Conservation (phyloP, 768 basidiomycete genomes). For the Kwoniella pini region DNA sequence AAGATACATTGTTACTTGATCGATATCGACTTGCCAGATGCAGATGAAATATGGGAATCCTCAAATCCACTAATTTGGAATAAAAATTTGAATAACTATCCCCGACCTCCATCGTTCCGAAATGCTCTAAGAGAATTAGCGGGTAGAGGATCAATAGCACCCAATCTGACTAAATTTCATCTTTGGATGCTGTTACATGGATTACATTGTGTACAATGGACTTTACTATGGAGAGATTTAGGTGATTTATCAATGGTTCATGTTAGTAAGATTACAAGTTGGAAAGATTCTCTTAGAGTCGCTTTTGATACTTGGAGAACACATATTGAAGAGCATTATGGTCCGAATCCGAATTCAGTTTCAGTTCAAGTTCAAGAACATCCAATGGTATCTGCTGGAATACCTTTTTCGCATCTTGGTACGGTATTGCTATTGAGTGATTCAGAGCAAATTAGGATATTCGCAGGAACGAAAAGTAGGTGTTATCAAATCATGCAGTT, state of each 20-base stretch:
- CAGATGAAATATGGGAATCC: constrained; percentile 13
- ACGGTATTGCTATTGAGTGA: constrained; percentile 22
- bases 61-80: constrained; percentile 10
- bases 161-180: constrained; percentile 5
- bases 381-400: constrained; percentile 18
- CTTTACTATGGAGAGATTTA: constrained; percentile 28
- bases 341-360: neutral
- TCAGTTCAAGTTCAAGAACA: neutral
- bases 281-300: constrained; percentile 22
- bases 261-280: constrained; percentile 19
- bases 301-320: constrained; percentile 20
- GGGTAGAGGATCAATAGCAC: constrained; percentile 17
- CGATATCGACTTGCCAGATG: constrained; percentile 13
- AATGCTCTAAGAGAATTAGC: constrained; percentile 20
- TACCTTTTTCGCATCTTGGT: constrained; percentile 27
- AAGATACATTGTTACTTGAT: constrained; percentile 23
- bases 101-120: constrained; percentile 17
- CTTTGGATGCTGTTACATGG: constrained; percentile 27
- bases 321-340: constrained; percentile 13
- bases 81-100: neutral
- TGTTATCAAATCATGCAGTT: neutral
- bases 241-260: constrained; percentile 28
- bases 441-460: constrained; percentile 26
- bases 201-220: constrained; percentile 24
- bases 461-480: constrained; percentile 28